phyloP scores from a whole-genome alignment of 23 red algal species.

The Gracilariopsis chorda region DNA sequence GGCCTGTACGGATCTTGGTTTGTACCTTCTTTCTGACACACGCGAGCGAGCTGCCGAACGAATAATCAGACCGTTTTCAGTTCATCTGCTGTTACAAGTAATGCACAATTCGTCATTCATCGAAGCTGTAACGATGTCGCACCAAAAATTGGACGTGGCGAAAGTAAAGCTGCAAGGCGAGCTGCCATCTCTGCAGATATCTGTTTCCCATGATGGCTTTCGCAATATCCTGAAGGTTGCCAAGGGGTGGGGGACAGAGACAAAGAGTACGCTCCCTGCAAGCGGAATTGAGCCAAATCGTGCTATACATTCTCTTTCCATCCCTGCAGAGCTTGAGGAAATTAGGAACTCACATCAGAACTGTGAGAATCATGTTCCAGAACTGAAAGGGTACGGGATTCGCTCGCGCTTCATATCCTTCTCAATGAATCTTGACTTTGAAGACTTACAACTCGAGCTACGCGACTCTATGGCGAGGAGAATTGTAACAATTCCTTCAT shows the following conservation, averaged over 20 bases:
- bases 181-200: slow-evolving; percentile 50
- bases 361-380: background rate
- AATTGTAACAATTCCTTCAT: slow-evolving; percentile 57
- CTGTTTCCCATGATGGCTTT: slow-evolving; percentile 59
- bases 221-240: slow-evolving; percentile 45
- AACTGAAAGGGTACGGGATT: no score
- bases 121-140: slow-evolving; percentile 19
- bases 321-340: slow-evolving; percentile 50
- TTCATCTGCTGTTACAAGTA: slow-evolving; percentile 64
- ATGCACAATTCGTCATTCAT: slow-evolving; percentile 74
- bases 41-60: slow-evolving; percentile 37
- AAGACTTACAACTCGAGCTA: slow-evolving; percentile 63
- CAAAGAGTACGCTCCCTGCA: background rate
- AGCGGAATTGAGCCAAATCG: slow-evolving; percentile 70
- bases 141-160: background rate
- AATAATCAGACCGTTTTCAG: slow-evolving; percentile 67
- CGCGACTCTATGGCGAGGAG: slow-evolving; percentile 27
- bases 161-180: slow-evolving; percentile 47
- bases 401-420: slow-evolving; percentile 40
- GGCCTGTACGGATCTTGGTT: slow-evolving; percentile 62
- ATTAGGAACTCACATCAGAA: slow-evolving; percentile 26
- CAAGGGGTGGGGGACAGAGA: slow-evolving; percentile 34
- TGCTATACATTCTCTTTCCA: slow-evolving; percentile 25
- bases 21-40: slow-evolving; percentile 39
- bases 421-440: slow-evolving; percentile 64